A percentile compares a stretch with the other conserved stretches of the same genome.
Evolutionary conservation across 805 yeast genomes (phyloP).

Genomic region (Ogataea siamensis): DNA sequence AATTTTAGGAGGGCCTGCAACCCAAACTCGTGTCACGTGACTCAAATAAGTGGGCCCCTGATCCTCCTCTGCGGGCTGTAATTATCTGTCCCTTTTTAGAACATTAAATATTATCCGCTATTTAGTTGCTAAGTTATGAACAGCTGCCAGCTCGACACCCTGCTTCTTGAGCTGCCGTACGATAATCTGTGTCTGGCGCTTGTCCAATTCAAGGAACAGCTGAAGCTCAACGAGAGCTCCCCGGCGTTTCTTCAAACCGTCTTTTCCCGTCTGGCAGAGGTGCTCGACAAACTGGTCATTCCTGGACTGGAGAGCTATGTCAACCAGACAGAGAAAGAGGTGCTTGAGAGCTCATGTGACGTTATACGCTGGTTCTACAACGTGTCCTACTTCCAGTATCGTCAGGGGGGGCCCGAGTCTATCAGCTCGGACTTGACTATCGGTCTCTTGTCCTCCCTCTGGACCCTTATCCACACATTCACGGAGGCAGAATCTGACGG

Average conservation of each 20-base stretch:
- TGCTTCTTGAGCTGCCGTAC: slow-evolving; percentile 14
- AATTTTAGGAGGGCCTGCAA: slow-evolving; percentile 10
- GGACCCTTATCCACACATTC: slow-evolving; percentile 12
- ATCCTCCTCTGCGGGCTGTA: not conserved
- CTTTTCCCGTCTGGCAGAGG: slow-evolving; percentile 13
- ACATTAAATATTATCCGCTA: slow-evolving; percentile 4
- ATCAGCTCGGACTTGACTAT: slow-evolving; percentile 12
- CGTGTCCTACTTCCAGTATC: slow-evolving; percentile 12
- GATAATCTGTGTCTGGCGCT: slow-evolving; percentile 11
- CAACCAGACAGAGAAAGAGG: slow-evolving; percentile 1
- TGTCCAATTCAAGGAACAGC: slow-evolving; percentile 7
- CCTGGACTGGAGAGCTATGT: slow-evolving; percentile 14
- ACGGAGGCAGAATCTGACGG: slow-evolving; percentile 4
- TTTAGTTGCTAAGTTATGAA: slow-evolving; percentile 9
- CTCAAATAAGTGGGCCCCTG: not conserved
- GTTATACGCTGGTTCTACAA: slow-evolving; percentile 19
- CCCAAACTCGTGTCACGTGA: slow-evolving; percentile 13
- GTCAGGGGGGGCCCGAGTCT: slow-evolving; percentile 5
- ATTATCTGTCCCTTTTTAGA: slow-evolving; percentile 8
- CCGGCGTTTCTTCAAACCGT: slow-evolving; percentile 13
- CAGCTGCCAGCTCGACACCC: slow-evolving; percentile 10
- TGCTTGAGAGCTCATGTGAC: slow-evolving; percentile 13
- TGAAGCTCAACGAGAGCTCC: slow-evolving; percentile 14
- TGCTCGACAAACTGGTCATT: slow-evolving; percentile 19
- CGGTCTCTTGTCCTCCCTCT: slow-evolving; percentile 14